Conservation (phyloP, 179 eudicot species). For the Carnegiea gigantea region DNA sequence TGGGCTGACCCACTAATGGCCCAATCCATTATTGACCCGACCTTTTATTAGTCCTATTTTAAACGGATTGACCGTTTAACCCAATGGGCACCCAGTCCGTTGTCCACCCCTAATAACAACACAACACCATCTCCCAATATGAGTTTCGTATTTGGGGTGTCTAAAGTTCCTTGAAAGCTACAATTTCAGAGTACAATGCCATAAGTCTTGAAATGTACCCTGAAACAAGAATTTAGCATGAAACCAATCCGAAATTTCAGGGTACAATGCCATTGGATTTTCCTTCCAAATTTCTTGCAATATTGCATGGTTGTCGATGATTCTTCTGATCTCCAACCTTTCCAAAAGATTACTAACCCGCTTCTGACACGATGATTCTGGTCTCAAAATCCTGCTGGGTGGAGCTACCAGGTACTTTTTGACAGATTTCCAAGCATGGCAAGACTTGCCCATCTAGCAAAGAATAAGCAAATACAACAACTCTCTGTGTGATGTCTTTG, state of each 20-base stretch:
- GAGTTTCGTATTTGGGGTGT: too few species aligned
- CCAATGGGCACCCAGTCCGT: too few species aligned
- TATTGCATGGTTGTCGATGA: slow-evolving; percentile 51
- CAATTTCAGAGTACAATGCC: slow-evolving; percentile 29
- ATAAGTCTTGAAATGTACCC: slow-evolving; percentile 47
- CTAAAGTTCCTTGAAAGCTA: too few species aligned
- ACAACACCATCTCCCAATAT: too few species aligned
- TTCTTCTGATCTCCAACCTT: slow-evolving; percentile 50
- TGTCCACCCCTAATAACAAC: too few species aligned
- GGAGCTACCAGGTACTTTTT: slow-evolving; percentile 48
- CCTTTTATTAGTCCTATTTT: too few species aligned
- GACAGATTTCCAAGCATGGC: slow-evolving; percentile 59
- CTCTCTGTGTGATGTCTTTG: slow-evolving; percentile 44
- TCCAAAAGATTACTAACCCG: slow-evolving; percentile 63
- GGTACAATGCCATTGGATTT: slow-evolving; percentile 47
- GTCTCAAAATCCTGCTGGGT: slow-evolving; percentile 66
- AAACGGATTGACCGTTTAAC: too few species aligned
- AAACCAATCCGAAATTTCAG: slow-evolving; percentile 70
- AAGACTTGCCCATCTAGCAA: slow-evolving; percentile 80
- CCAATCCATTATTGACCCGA: too few species aligned
- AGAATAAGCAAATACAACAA: slow-evolving; percentile 60
- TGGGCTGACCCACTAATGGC: too few species aligned
- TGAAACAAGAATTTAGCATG: slow-evolving; percentile 37
- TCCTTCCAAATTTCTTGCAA: slow-evolving; percentile 56
- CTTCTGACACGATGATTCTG: slow-evolving; percentile 60